Conservation (phyloP, 495 filamentous ascomycete species). For the Penicillium robsamsonii region DNA sequence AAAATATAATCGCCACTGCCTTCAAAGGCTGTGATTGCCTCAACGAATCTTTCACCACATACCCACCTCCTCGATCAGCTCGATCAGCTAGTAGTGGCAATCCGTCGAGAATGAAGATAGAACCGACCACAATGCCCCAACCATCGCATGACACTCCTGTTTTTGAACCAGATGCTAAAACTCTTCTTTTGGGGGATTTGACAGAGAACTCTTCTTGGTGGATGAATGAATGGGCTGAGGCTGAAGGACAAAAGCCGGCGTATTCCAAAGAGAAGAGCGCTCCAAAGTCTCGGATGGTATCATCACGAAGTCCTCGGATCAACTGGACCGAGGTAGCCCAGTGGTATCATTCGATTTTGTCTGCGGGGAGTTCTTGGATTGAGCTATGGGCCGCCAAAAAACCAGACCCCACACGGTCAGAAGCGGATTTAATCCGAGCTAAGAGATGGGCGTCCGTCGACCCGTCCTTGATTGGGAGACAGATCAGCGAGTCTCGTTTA, state of each 20-base stretch:
- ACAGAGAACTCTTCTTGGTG: constrained; percentile 86
- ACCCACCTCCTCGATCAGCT: constrained; percentile 26
- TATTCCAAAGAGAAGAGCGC: constrained; percentile 28
- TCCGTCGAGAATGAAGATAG: constrained; percentile 30
- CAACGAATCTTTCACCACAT: constrained; percentile 64
- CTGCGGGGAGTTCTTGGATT: constrained; percentile 62
- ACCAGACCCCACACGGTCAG: constrained; percentile 25
- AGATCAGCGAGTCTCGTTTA: constrained; percentile 63
- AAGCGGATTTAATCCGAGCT: constrained; percentile 26
- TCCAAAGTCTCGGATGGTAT: constrained; percentile 45
- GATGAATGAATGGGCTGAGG: constrained; percentile 54
- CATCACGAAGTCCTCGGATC: constrained; percentile 63
- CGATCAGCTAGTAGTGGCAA: constrained; percentile 28
- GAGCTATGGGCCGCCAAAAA: constrained; percentile 47
- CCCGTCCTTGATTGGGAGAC: constrained; percentile 51
- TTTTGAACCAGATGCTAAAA: constrained; percentile 70
- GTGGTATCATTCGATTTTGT: constrained; percentile 74
- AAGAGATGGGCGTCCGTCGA: constrained; percentile 36
- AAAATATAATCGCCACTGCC: constrained; percentile 68
- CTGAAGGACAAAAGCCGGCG: constrained; percentile 23
- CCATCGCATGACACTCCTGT: constrained; percentile 26
- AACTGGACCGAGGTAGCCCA: constrained; percentile 70
- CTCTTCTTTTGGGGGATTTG: constrained; percentile 73
- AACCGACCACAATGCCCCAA: constrained; percentile 18
- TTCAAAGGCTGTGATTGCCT: constrained; percentile 70